phyloP scores from a whole-genome alignment of 176 grass and related monocot genomes.

The Triticum aestivum region IWGSC_CS_RefSeq_v2.1 NC_057801.1:812177688-812178187 shows the following conservation, averaged over 20 bases:
- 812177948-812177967: conserved; percentile 74
- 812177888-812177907: conserved; percentile 37
- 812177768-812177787: too few relatives aligned
- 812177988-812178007: conserved; percentile 59
- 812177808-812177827: not conserved
- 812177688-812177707: too few relatives aligned
- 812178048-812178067: conserved; percentile 14
- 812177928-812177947: conserved; percentile 54
- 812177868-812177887: conserved; percentile 72
- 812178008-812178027: conserved; percentile 60
- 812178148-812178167: conserved; percentile 17
- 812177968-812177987: conserved; percentile 73
- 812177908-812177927: conserved; percentile 58
- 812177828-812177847: not conserved
- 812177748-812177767: not conserved
- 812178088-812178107: conserved; percentile 56
- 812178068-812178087: conserved; percentile 48
- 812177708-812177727: not conserved
- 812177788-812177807: not conserved
- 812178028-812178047: conserved; percentile 35
- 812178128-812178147: not conserved
- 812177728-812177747: not conserved
- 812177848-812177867: conserved; percentile 23
- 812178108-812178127: conserved; percentile 15
- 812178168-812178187: conserved; percentile 75